Evolutionary conservation across 2,329 filamentous ascomycete species (phyloP).

Genomic region (Alternaria triticimaculans): DNA sequence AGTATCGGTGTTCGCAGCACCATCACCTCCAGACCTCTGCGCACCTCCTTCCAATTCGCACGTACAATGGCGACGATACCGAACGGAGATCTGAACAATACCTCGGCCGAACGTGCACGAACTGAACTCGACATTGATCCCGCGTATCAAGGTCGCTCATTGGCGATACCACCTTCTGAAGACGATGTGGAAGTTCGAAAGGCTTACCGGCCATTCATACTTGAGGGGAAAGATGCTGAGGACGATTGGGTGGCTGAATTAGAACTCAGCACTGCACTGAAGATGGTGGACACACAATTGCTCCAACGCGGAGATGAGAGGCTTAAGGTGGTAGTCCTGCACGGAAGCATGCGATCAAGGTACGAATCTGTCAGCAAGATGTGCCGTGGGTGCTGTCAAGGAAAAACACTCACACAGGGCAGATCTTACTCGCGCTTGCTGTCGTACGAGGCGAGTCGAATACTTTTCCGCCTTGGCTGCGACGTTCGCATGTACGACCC

Average conservation of each 20-base stretch:
- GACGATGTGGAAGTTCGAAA: constrained; percentile 57
- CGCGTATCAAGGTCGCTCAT: constrained; percentile 28
- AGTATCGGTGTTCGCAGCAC: neutral
- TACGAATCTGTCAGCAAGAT: neutral
- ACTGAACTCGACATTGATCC: constrained; percentile 19
- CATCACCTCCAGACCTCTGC: neutral
- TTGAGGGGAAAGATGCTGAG: constrained; percentile 45
- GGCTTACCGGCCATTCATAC: constrained; percentile 65
- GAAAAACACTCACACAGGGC: neutral
- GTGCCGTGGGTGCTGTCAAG: neutral
- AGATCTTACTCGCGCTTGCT: constrained; percentile 68
- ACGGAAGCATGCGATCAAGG: constrained; percentile 63
- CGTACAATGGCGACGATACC: neutral
- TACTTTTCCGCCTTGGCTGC: constrained; percentile 69
- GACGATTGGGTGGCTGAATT: constrained; percentile 64
- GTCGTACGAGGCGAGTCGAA: constrained; percentile 65
- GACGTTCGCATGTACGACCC: constrained; percentile 71
- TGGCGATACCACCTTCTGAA: constrained; percentile 55
- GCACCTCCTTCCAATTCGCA: neutral
- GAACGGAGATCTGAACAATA: constrained; percentile 38
- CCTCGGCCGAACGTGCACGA: constrained; percentile 23
- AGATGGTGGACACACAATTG: constrained; percentile 60
- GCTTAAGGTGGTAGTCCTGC: constrained; percentile 65
- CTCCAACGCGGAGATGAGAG: constrained; percentile 45
- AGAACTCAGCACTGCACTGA: constrained; percentile 61